Evolutionary conservation across 257 asterid genomes (phyloP), one percentile per base, ranked within the genome.

Genomic region (Lycium ferocissimum): DNA sequence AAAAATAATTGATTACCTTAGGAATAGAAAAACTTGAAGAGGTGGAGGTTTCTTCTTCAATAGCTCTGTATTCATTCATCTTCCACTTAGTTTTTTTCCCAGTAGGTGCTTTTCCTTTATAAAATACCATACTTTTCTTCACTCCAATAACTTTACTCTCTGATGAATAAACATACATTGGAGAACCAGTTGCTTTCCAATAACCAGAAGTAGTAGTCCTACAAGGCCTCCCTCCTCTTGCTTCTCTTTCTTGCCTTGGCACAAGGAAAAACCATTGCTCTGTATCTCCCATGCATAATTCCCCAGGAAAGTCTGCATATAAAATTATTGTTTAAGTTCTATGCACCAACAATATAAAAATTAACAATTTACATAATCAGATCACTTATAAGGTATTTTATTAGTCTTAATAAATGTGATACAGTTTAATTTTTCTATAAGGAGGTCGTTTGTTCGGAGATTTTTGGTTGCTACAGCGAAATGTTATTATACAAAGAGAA

Each of bases 181-280:
- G 98, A 0, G 98, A 92, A 22, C 98, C 98, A 8, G 98, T 94
- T 62, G 97, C 97, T 85, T 94, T 94, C 98, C 98, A 94, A 88
- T 93, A 94, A 3, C 98, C 97, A n/a, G 91, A 80, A 45, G 45
- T 85, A 0, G 98, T 94, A 49, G 93, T 92, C 62, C 98, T 92
- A 62, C 91, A 90, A 8, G 97, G 94, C 84, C 93, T 88, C 59
- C 97, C 98, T 1, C 97, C 96, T 4, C 92, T 93, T 3, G 89
- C 95, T 51, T 93, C 96, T 54, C 95, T 89, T 82, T 93, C 94
- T 73, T 90, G 93, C 81, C 92, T 89, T 18, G 94, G 93, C 63
- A 87, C 91, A 75, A 94, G 93, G 91, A 93, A 94, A 87, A 94
- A 94, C 98, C 98, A 94, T 20, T 94, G 98, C 89, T 94, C 98